Percentiles rank a stretch among this genome's conserved stretches.
Conservation (phyloP, 345 rosid genomes). For the Bretschneidera sinensis region DNA sequence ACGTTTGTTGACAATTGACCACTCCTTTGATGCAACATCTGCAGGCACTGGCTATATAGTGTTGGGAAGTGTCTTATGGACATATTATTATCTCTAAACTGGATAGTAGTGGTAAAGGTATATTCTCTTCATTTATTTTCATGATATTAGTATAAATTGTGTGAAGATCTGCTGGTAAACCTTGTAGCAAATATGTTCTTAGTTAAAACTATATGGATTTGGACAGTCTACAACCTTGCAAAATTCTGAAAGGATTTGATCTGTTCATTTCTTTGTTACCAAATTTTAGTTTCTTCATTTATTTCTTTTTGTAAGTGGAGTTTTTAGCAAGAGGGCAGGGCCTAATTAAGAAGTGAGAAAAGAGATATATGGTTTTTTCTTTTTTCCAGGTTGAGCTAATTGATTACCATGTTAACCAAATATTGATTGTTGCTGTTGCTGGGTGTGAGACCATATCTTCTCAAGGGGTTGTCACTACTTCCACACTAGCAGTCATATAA, state of each 20-base stretch:
- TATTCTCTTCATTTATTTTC: neutral
- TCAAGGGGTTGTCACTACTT: neutral
- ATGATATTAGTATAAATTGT: neutral
- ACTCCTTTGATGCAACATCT: constrained; percentile 13
- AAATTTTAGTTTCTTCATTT: too few relatives aligned
- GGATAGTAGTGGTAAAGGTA: constrained; percentile 46
- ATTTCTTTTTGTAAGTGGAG: neutral
- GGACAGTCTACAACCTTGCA: too few relatives aligned
- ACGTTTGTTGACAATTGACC: neutral
- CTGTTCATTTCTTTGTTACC: neutral
- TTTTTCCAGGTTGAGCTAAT: neutral
- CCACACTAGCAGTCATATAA: neutral
- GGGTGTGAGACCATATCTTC: neutral
- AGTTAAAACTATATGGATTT: neutral
- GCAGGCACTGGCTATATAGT: constrained; percentile 41
- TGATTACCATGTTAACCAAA: too few relatives aligned
- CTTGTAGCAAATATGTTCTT: neutral
- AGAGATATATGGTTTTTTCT: neutral
- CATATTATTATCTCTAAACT: constrained; percentile 62
- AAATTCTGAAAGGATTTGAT: neutral
- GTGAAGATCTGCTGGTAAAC: neutral
- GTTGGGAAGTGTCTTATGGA: constrained; percentile 66
- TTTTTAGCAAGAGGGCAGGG: neutral
- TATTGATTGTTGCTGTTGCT: neutral
- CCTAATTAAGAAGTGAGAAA: neutral